A percentile compares a stretch with the other conserved stretches of the same genome.
Conservation (phyloP, 2,329 filamentous ascomycete species). For the Didymellaceae sp. region DNA sequence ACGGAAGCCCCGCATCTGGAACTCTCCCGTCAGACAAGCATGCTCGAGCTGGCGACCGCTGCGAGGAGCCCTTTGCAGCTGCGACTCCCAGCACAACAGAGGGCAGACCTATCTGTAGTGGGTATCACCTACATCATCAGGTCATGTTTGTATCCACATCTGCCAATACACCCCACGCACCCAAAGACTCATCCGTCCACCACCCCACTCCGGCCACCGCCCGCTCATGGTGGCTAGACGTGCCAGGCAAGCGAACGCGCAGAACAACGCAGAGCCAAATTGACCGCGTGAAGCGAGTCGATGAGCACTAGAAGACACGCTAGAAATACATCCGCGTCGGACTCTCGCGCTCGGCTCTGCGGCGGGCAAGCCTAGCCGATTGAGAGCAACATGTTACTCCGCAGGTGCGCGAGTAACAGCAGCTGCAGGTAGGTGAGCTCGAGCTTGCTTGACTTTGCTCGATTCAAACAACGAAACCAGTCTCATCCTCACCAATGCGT, state of each 20-base stretch:
- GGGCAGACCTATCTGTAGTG: constrained; percentile 4
- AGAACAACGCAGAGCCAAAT: constrained; percentile 18
- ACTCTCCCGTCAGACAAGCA: constrained; percentile 21
- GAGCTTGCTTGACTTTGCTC: constrained; percentile 9
- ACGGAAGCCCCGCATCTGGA: constrained; percentile 34
- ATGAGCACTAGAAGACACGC: constrained; percentile 24
- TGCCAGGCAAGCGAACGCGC: constrained; percentile 20
- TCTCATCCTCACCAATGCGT: constrained; percentile 26
- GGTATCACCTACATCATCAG: constrained; percentile 8
- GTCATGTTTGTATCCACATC: constrained; percentile 7
- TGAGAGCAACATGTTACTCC: constrained; percentile 32
- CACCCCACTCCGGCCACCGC: constrained; percentile 23
- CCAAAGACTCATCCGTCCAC: constrained; percentile 9
- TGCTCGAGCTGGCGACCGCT: constrained; percentile 21
- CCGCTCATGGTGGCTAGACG: constrained; percentile 11
- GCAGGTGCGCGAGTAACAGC: constrained; percentile 37
- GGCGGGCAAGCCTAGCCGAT: constrained; percentile 34
- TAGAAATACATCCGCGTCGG: constrained; percentile 29
- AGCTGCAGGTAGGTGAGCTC: constrained; percentile 26
- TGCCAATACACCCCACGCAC: constrained; percentile 10
- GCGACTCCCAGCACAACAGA: constrained; percentile 3
- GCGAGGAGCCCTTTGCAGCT: not conserved
- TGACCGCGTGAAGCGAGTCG: constrained; percentile 27
- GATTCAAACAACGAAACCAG: constrained; percentile 10
- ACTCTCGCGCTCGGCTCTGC: constrained; percentile 32